Conservation (phyloP, 2,329 filamentous ascomycete species). For the Bipolaris gigantea region DNA sequence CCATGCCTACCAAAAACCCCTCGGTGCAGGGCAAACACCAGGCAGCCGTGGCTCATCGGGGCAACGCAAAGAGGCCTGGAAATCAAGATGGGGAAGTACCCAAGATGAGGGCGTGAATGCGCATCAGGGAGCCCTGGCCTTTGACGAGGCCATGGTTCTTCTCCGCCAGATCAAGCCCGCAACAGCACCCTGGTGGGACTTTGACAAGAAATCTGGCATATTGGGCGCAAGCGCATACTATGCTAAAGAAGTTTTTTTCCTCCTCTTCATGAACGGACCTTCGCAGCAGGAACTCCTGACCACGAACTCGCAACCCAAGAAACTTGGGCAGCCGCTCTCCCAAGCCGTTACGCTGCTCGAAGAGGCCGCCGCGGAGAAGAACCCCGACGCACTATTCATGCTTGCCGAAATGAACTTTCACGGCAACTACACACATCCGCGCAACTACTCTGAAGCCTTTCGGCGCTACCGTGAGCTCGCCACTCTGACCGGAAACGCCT, state of each 20-base stretch:
- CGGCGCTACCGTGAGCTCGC: constrained; percentile 79
- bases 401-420: constrained; percentile 96
- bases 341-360: constrained; percentile 63
- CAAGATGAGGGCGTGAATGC: constrained; percentile 14
- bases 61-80: constrained; percentile 17
- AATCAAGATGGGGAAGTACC: constrained; percentile 24
- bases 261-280: constrained; percentile 67
- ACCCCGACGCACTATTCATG: constrained; percentile 84
- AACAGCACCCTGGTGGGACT: constrained; percentile 44
- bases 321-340: constrained; percentile 55
- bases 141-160: constrained; percentile 46
- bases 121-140: constrained; percentile 27
- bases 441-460: constrained; percentile 79
- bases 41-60: constrained; percentile 5
- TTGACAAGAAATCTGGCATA: constrained; percentile 59
- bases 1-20: constrained; percentile 31
- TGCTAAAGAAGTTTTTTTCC: constrained; percentile 62
- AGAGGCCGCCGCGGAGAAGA: constrained; percentile 58
- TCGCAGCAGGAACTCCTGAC: constrained; percentile 50
- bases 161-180: constrained; percentile 49
- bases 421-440: constrained; percentile 86
- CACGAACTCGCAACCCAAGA: constrained; percentile 42
- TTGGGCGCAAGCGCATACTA: constrained; percentile 62
- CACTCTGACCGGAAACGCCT: constrained; percentile 76
- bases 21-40: constrained; percentile 15